Evolutionary conservation across 2,329 filamentous ascomycete genomes (phyloP), one percentile per base, ranked within the genome.

Genomic region (Chaetomiaceae sp.): DNA sequence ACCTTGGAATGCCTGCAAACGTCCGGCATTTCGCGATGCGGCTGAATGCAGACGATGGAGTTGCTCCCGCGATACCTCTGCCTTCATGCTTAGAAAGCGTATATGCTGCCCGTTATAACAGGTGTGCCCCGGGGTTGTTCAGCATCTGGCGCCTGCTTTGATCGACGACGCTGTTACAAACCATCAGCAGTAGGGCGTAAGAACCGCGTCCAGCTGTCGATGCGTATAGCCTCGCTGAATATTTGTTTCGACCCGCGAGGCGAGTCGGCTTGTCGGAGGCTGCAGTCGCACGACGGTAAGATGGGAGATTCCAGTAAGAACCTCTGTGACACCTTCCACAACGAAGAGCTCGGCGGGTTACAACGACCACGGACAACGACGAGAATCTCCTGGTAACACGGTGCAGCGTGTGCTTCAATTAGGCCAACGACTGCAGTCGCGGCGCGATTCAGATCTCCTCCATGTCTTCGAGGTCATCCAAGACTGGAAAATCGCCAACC

Each of bases 381-480:
- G 22, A 24, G 7, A 6, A 14, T 14, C n/a, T n/a, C 11, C 20
- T 15, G 24, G 15, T 10, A 22, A 37, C 34, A 30, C 11, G 8
- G 17, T 18, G 11, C 5, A 22, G 32, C 12, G 38, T 40, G 14
- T 19, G 26, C n/a, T 26, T 33, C 15, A 9, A 32, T 42, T 38
- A 17, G 5, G 29, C 9, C 3, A 29, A 8, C 6, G n/a, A 20
- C 4, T 22, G 12, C 2, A 33, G 26, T 6, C n/a, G 32, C 6
- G n/a, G n/a, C n/a, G n/a, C n/a, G n/a, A n/a, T n/a, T 68, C 64
- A 84, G 47, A 84, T 85, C 69, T 87, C 83, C 63, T 86, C 85
- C 74, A 88, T 84, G 53, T 86, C 83, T 61, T 88, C 86, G 54
- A 88, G 70, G 60, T 90, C 78, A 62, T 90, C 79, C 50, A 89